A percentile compares a stretch with the other conserved stretches of the same genome.
These are phyloP conservation scores for Fusarium foetens DNA, from an alignment of 2,329 filamentous ascomycete genomes.

Conservation along the genomic window DNA sequence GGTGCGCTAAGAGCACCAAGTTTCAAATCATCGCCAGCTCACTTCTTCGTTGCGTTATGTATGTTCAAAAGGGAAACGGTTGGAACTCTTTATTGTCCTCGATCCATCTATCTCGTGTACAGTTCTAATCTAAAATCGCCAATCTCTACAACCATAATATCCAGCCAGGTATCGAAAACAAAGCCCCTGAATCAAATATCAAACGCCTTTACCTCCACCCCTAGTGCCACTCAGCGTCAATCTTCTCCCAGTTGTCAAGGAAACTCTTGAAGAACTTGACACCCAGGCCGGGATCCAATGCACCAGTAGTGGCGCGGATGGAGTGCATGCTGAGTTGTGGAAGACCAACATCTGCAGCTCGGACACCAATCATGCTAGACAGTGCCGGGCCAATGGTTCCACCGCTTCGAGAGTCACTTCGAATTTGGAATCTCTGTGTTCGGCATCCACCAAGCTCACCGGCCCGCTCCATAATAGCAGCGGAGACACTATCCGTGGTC, in stretches of 20 bases:
- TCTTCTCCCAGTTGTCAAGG: constrained; percentile 83
- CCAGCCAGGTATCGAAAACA: constrained; percentile 16
- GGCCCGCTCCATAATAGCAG: constrained; percentile 80
- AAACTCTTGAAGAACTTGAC: constrained; percentile 91
- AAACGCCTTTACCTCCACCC: constrained; percentile 8
- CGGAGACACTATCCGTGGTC: constrained; percentile 91
- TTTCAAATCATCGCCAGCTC: no score
- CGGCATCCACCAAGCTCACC: constrained; percentile 77
- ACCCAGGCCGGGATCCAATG: constrained; percentile 85
- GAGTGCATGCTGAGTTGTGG: constrained; percentile 95
- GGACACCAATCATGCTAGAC: constrained; percentile 80
- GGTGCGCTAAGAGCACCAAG: no score
- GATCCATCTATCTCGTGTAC: constrained; percentile 6
- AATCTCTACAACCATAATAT: constrained; percentile 15
- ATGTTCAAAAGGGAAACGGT: background rate
- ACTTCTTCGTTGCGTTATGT: background rate
- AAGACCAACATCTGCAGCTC: constrained; percentile 87
- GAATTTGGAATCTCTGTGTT: constrained; percentile 91
- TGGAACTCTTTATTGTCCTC: background rate
- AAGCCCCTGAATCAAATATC: background rate
- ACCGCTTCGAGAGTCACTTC: constrained; percentile 89
- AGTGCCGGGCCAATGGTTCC: constrained; percentile 97
- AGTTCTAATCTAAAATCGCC: constrained; percentile 3
- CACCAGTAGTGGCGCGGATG: constrained; percentile 87
- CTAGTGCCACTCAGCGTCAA: constrained; percentile 80